A percentile compares a stretch with the other conserved stretches of the same genome.
Evolutionary conservation across 2,329 filamentous ascomycete genomes (phyloP).

Genomic region (Hymenoscyphus scutula): DNA sequence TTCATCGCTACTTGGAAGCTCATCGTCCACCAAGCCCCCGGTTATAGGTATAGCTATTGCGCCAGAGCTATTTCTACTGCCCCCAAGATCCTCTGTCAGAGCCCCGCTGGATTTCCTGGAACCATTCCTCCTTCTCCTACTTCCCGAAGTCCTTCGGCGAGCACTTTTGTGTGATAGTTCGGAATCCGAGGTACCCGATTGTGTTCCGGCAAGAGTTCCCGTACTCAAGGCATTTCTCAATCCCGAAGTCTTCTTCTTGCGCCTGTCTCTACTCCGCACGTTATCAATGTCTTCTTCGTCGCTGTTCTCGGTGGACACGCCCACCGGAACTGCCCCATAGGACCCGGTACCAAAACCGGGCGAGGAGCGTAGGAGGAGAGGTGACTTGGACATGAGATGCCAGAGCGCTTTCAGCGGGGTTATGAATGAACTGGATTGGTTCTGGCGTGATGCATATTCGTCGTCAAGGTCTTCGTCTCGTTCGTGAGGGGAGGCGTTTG

Average conservation of each 20-base stretch:
- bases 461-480: slow-evolving; percentile 15
- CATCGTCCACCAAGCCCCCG: slow-evolving; percentile 6
- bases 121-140: slow-evolving; percentile 14
- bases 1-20: slow-evolving; percentile 11
- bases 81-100: slow-evolving; percentile 26
- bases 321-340: slow-evolving; percentile 56
- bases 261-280: slow-evolving; percentile 23
- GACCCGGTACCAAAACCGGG: slow-evolving; percentile 59
- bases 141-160: slow-evolving; percentile 18
- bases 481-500: not conserved
- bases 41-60: slow-evolving; percentile 27
- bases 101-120: slow-evolving; percentile 12
- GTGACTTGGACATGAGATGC: slow-evolving; percentile 45
- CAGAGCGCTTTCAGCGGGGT: slow-evolving; percentile 25
- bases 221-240: slow-evolving; percentile 31
- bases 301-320: slow-evolving; percentile 39
- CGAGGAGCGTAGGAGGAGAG: slow-evolving; percentile 58
- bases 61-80: slow-evolving; percentile 22
- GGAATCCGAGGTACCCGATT: slow-evolving; percentile 14
- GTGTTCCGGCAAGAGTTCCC: slow-evolving; percentile 8
- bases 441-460: slow-evolving; percentile 17
- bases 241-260: slow-evolving; percentile 29
- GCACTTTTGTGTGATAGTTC: slow-evolving; percentile 12
- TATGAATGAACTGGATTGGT: slow-evolving; percentile 13
- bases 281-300: slow-evolving; percentile 34